Evolutionary conservation across 2,329 filamentous ascomycete species (phyloP), one percentile per base, ranked within the genome.

Genomic region (Drechslerella stenobrocha): DNA sequence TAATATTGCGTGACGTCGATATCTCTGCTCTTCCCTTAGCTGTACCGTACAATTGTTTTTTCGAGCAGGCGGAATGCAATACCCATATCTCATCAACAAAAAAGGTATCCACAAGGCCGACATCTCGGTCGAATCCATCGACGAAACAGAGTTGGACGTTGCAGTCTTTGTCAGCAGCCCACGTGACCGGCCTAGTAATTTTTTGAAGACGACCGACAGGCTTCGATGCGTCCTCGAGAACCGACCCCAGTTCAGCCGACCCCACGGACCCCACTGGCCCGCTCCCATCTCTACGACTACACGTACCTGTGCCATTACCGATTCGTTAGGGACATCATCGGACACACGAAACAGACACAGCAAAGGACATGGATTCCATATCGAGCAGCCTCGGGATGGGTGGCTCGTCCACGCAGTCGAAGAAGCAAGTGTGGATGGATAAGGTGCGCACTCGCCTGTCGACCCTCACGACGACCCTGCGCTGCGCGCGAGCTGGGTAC

Each of bases 371-470:
- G 61, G 61, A 66, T 18, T 48, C 46, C 23, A 28, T 66, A 18
- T n/a, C 46, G 28, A 57, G 52, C 23, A 42, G 52, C 3, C 30
- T 66, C 32, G 61, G 61, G n/a, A 46, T 66, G 15, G 34, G 34
- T 23, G 11, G 44, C 44, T 15, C 24, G 28, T 37, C 46, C 28
- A 11, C 28, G 28, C 28, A 30, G 22, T 59, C 61, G 13, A 66
- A 53, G 48, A 66, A 66, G 20, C 52, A 58, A 42, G 28, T 40
- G 18, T 66, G 61, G 61, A 66, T 66, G 61, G 61, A 66, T 35
- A 66, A 58, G 52, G 52, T 40, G 9, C 4, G 2, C 15, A 13
- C 7, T 20, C 13, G 4, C 37, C 3, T 5, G 6, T 5, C 13
- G 3, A 4, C 34, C 4, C 34, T 15, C 13, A 3, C 34, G 11